phyloP scores from a whole-genome alignment of 2,329 filamentous ascomycete species.

The Didymella pinodella region DNA sequence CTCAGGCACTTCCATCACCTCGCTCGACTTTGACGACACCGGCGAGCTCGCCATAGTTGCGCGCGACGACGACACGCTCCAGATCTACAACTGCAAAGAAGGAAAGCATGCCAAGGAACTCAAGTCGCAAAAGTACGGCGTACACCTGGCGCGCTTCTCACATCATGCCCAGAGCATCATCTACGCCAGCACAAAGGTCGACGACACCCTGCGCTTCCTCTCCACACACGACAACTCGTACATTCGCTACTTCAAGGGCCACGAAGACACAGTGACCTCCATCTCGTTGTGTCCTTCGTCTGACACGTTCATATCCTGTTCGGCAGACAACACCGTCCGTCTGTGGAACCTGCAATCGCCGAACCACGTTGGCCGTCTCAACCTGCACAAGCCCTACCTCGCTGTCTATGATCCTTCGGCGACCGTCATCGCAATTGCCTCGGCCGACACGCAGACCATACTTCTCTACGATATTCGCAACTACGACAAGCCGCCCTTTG shows the following conservation, averaged over 20 bases:
- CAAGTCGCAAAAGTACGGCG: constrained; percentile 95
- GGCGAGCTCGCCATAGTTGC: constrained; percentile 92
- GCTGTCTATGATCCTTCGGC: constrained; percentile 92
- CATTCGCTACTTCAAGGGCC: constrained; percentile 94
- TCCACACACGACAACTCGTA: constrained; percentile 96
- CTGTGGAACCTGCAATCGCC: constrained; percentile 88
- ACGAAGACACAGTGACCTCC: constrained; percentile 83
- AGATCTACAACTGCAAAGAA: constrained; percentile 92
- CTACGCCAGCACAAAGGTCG: constrained; percentile 94
- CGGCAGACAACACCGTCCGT: constrained; percentile 87
- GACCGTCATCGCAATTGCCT: constrained; percentile 88
- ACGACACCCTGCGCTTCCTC: constrained; percentile 86
- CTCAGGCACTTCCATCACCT: constrained; percentile 74
- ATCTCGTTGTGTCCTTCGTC: constrained; percentile 83
- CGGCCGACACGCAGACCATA: constrained; percentile 77
- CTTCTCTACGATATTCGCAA: constrained; percentile 93
- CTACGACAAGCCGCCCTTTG: constrained; percentile 90
- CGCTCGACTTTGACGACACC: constrained; percentile 94
- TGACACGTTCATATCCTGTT: constrained; percentile 92
- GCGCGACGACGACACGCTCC: constrained; percentile 92
- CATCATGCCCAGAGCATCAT: constrained; percentile 91
- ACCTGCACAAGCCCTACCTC: constrained; percentile 81
- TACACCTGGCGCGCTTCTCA: constrained; percentile 91
- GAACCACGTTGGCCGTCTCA: constrained; percentile 79
- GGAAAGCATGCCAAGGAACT: constrained; percentile 88